phyloP scores from a whole-genome alignment of 2,329 filamentous ascomycete genomes.

The Emericellopsis cladophorae region DNA sequence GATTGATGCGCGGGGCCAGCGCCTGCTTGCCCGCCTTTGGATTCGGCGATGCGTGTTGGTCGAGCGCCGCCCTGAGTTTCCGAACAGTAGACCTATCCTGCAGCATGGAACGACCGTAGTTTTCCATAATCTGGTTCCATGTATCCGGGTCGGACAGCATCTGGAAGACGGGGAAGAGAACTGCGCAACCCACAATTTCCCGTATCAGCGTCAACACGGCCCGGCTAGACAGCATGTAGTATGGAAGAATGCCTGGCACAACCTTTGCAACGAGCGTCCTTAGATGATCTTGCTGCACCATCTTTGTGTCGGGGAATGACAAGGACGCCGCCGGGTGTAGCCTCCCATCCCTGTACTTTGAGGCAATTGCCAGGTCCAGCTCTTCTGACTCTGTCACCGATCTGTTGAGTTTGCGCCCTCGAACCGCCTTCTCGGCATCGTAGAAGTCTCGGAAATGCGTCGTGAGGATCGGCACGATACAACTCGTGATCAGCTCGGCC shows the following conservation, averaged over 20 bases:
- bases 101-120: conserved; percentile 70
- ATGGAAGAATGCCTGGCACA: conserved; percentile 62
- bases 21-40: conserved; percentile 52
- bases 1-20: conserved; percentile 61
- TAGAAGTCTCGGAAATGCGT: conserved; percentile 83
- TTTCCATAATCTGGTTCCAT: conserved; percentile 95
- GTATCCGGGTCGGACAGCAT: conserved; percentile 83
- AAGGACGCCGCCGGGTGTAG: conserved; percentile 78
- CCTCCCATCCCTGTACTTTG: conserved; percentile 79
- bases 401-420: conserved; percentile 76
- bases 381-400: conserved; percentile 94
- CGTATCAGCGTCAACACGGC: conserved; percentile 70
- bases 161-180: conserved; percentile 70
- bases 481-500: conserved; percentile 69
- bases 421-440: conserved; percentile 74
- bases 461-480: conserved; percentile 78
- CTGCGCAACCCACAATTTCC: conserved; percentile 88
- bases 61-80: conserved; percentile 79
- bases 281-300: conserved; percentile 79
- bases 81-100: conserved; percentile 93
- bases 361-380: conserved; percentile 88
- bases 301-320: conserved; percentile 71
- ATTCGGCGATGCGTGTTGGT: conserved; percentile 82
- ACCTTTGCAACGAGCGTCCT: conserved; percentile 61
- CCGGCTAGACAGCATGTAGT: conserved; percentile 62